Base-by-base conservation (phyloP, 345 rosid species). In the Lagerstroemia speciosa region DNA sequence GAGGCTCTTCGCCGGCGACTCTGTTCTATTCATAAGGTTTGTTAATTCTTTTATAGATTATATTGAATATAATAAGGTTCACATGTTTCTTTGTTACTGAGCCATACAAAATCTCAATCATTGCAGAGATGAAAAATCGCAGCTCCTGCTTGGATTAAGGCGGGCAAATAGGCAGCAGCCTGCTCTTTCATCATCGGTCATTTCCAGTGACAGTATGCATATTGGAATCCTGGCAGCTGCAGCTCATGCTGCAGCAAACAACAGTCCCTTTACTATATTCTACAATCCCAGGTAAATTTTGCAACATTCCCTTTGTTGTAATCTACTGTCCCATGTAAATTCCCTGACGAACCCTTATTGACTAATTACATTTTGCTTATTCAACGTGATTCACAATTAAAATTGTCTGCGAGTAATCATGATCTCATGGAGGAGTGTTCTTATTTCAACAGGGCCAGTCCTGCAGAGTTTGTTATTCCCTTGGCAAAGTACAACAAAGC, bases 141-240 rank as follows among this genome's bases (percentile, higher is more conserved):
- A 91, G 83, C 92, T 91, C 69, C 77, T 89, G 37, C 77, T 93
- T 84, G 98, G 98, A 45, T 85, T 86, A 81, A 82, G 93, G 76
- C 93, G 79, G 58, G 96, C 99, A 38, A 89, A 87, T 78, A 83
- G 95, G 74, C 97, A 89, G 81, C 98, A 93, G 61, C 84, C 97
- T 27, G 85, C 98, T 24, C 89, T 94, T 50, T 88, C 99, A 33
- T 94, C 99, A 7, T 94, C 98, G 38, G 95, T 94, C 70, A 84
- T 94, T 79, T 91, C 97, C 53, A 94, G 99, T 64, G 99, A 94
- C 66, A 94, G 99, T 79, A 94, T 94, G 99, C 99, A 94, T 70
- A 94, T 94, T 16, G 99, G 99, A 65, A 86, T 94, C 74, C 99
- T 94, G 72, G 99, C 98, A 65, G 99, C 98, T 66, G 99, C 98